Conservation (phyloP, 257 asterid genomes). For the Ilex asprella region DNA sequence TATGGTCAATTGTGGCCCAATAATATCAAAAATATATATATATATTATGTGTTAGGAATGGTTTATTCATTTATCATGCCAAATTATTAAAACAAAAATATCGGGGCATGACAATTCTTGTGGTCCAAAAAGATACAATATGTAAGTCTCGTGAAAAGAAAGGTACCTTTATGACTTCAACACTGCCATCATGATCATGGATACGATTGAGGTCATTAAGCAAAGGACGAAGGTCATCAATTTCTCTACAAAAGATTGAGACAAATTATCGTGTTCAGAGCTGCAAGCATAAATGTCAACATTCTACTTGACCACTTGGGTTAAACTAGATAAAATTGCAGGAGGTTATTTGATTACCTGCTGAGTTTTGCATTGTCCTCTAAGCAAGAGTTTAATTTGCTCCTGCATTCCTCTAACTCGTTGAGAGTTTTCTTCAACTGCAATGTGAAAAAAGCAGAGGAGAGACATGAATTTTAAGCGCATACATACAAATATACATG, state of each 20-base stretch:
- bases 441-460: constrained; percentile 9
- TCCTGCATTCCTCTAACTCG: constrained; percentile 65
- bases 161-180: constrained; percentile 63
- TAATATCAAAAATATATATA: no score
- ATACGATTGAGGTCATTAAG: constrained; percentile 22
- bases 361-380: constrained; percentile 70
- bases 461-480: constrained; percentile 14
- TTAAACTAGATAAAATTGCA: no score
- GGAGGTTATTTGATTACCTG: constrained; percentile 27
- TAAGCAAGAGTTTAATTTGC: constrained; percentile 46
- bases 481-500: constrained; percentile 1
- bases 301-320: no score
- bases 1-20: no score
- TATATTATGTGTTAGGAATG: no score
- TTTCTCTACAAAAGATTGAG: constrained; percentile 46
- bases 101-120: no score
- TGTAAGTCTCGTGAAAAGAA: not conserved
- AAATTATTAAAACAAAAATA: no score
- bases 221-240: constrained; percentile 45
- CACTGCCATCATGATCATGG: constrained; percentile 37
- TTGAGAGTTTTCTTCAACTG: constrained; percentile 60
- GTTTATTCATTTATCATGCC: no score
- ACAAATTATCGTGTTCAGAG: constrained; percentile 5
- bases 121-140: no score
- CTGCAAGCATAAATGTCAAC: constrained; percentile 3